These are phyloP conservation scores for Acer yangbiense DNA, from an alignment of 345 rosid genomes.

Conservation along the genomic window DNA sequence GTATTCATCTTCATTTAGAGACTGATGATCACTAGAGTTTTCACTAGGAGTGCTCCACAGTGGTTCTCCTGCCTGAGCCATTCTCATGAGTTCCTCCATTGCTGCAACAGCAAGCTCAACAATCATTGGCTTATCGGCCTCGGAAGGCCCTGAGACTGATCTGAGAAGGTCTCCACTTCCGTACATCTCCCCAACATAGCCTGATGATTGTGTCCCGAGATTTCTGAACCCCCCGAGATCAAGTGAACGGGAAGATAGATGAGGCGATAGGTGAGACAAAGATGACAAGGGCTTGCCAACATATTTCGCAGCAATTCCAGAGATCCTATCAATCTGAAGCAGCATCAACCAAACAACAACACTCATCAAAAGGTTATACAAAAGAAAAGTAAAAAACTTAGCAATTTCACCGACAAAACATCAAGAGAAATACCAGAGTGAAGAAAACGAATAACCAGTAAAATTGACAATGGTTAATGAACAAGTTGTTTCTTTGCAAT, in stretches of 20 bases:
- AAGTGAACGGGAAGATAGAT: constrained; percentile 50
- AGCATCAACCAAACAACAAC: neutral
- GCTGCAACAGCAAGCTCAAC: constrained; percentile 93
- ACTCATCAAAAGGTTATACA: no score
- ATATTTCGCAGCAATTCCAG: constrained; percentile 81
- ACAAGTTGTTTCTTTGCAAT: neutral
- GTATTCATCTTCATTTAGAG: constrained; percentile 79
- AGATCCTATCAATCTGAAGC: constrained; percentile 77
- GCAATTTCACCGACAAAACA: neutral
- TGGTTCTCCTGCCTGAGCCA: constrained; percentile 79
- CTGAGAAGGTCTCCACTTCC: constrained; percentile 63
- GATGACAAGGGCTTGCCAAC: constrained; percentile 74
- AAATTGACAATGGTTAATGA: neutral
- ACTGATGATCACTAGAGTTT: constrained; percentile 39
- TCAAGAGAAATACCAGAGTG: neutral
- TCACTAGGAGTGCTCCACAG: constrained; percentile 67
- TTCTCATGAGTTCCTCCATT: constrained; percentile 89
- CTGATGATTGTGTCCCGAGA: constrained; percentile 56
- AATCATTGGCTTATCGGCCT: constrained; percentile 87
- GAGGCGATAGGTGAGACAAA: constrained; percentile 48
- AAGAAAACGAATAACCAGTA: no score
- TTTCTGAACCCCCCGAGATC: constrained; percentile 55
- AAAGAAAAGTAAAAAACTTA: neutral
- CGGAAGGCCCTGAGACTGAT: constrained; percentile 60
- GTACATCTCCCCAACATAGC: constrained; percentile 73